Base-by-base conservation (phyloP, 2,329 filamentous ascomycete species). In the Arachnomyces sp. region DNA sequence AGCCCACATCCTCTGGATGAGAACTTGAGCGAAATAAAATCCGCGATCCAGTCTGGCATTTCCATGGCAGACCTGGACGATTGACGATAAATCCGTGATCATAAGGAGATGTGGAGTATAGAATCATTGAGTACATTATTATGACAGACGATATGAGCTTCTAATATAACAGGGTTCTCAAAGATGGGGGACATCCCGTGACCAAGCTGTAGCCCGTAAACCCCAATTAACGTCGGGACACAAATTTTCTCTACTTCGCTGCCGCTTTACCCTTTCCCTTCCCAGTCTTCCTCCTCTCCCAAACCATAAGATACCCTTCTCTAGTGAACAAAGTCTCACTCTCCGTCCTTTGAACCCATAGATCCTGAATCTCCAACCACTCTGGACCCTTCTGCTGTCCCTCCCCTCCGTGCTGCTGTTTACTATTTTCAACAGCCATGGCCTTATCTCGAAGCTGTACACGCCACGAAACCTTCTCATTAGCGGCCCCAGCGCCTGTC, bases 281-380 rank as follows among this genome's bases (percentile, higher is more conserved):
- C 15, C 47, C 57, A 25, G 58, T 44, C 57, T 76, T 81, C 63
- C 88, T 77, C 61, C 84, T 74, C 70, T 96, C 92, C 92, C 92
- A 96, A 33, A 98, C 79, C 76, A 96, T 93, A 43, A 96, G 66
- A 70, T 96, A 96, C 41, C 84, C 84, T 72, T 98, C 92, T 38
- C 90, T 87, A 0, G 93, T 82, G 56, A 94, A 94, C 49, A 98
- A 61, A 52, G 94, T 75, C 69, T 98, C 90, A 47, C 78, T 84
- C 63, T 90, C 83, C 14, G 92, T 84, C 63, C 82, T 81, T 58
- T 95, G 85, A 5, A 98, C 90, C 59, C 83, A 95, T 50, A 98
- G 60, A 67, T 98, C 92, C 68, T 98, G 92, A 41, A 89, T 82
- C 43, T 93, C 84, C 39, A 93, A 77, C 92, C 92, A 98, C 59